Evolutionary conservation across 306 rosid genomes (phyloP).

Genomic region (Spatholobus suberectus): DNA sequence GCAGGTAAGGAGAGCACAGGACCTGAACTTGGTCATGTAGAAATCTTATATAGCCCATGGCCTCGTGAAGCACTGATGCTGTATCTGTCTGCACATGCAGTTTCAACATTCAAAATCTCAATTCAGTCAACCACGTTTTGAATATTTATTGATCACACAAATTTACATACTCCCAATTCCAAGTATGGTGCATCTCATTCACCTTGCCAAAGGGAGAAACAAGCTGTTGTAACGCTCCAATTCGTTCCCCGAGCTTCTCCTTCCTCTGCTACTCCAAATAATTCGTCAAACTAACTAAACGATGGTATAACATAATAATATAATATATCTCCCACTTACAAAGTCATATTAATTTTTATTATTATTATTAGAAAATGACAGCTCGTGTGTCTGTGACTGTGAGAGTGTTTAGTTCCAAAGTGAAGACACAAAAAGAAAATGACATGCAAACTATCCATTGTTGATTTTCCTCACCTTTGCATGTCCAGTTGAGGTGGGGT

Average conservation of each 20-base stretch:
- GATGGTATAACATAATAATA: neutral
- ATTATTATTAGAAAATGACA: slow-evolving; percentile 12
- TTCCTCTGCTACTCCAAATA: slow-evolving; percentile 56
- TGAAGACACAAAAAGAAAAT: neutral
- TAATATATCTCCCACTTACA: neutral
- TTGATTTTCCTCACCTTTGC: slow-evolving; percentile 61
- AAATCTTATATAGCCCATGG: slow-evolving; percentile 89
- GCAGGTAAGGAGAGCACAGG: slow-evolving; percentile 82
- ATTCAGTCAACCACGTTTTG: neutral
- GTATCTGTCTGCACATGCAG: slow-evolving; percentile 82
- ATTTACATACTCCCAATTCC: neutral
- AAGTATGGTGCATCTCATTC: neutral
- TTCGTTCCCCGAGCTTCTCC: slow-evolving; percentile 87
- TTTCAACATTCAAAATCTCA: slow-evolving; percentile 33
- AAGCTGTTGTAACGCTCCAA: slow-evolving; percentile 80
- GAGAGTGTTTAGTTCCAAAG: slow-evolving; percentile 1
- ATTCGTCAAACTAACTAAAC: neutral
- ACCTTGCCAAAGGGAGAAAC: slow-evolving; percentile 99
- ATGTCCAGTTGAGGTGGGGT: slow-evolving; percentile 50
- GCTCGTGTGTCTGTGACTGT: neutral
- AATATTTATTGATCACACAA: neutral
- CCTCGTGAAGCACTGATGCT: slow-evolving; percentile 96
- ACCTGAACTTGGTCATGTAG: slow-evolving; percentile 93
- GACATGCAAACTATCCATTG: slow-evolving; percentile 38
- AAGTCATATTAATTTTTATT: neutral